phyloP scores from a whole-genome alignment of 352 stramenopile species.

The Ophiocytium majus region DNA sequence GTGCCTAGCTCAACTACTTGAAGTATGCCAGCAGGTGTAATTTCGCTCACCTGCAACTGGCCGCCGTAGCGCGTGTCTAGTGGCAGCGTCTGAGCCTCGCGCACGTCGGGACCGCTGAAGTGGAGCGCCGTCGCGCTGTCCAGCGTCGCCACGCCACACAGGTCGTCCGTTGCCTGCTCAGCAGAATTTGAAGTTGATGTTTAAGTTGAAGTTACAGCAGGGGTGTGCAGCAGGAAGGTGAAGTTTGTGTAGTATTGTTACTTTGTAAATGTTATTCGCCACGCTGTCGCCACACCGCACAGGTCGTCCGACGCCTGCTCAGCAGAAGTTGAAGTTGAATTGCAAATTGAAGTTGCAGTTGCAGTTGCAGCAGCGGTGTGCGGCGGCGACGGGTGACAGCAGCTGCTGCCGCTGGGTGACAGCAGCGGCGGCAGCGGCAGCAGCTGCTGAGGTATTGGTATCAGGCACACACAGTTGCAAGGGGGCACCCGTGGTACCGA shows the following conservation, averaged over 20 bases:
- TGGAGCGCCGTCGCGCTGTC: conserved; percentile 27
- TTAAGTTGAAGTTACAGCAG: too few relatives aligned
- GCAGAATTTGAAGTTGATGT: too few relatives aligned
- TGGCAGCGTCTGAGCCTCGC: conserved; percentile 45
- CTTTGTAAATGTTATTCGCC: not conserved
- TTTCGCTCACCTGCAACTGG: not conserved
- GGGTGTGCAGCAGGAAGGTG: not conserved
- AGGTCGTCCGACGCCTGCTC: not conserved
- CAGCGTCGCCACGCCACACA: conserved; percentile 11
- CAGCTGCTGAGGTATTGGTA: too few relatives aligned
- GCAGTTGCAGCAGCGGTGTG: too few relatives aligned
- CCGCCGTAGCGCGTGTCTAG: conserved; percentile 38
- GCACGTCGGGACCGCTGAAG: conserved; percentile 40
- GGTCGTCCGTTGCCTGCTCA: not conserved
- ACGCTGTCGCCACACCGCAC: conserved; percentile 8
- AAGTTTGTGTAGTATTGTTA: not conserved
- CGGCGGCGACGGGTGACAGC: too few relatives aligned
- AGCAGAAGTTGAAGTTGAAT: too few relatives aligned
- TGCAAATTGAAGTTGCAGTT: too few relatives aligned
- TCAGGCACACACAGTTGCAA: too few relatives aligned
- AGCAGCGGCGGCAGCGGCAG: too few relatives aligned
- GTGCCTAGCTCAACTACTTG: too few relatives aligned
- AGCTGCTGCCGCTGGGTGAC: too few relatives aligned
- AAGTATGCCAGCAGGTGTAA: conserved; percentile 1
- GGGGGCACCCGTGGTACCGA: too few relatives aligned